Conservation (phyloP, 345 rosid species). For the Raphanus sativus region DNA sequence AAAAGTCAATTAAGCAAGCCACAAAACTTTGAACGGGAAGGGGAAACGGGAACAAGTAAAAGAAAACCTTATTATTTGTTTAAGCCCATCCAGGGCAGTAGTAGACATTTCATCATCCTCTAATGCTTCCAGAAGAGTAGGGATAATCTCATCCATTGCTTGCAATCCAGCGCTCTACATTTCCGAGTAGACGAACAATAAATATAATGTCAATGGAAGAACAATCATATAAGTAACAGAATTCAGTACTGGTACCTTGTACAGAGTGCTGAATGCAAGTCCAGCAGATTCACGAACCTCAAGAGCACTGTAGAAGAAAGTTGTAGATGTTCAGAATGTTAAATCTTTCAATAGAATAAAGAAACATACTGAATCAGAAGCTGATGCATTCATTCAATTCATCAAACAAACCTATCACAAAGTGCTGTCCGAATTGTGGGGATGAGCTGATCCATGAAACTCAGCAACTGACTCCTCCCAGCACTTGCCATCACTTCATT, state of each 20-base stretch:
- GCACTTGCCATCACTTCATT: slow-evolving; percentile 99
- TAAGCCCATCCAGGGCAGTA: slow-evolving; percentile 94
- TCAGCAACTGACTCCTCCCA: slow-evolving; percentile 82
- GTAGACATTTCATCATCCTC: slow-evolving; percentile 90
- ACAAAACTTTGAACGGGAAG: slow-evolving; percentile 9
- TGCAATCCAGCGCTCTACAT: slow-evolving; percentile 95
- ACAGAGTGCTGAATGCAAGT: slow-evolving; percentile 92
- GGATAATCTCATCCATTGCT: slow-evolving; percentile 99
- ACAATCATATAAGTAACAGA: slow-evolving; percentile 13
- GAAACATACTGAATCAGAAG: background rate
- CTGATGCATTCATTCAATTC: too few species aligned
- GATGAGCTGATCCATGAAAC: slow-evolving; percentile 94
- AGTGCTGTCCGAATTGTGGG: slow-evolving; percentile 93
- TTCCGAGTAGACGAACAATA: slow-evolving; percentile 2
- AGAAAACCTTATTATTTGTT: slow-evolving; percentile 81
- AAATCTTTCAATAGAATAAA: background rate
- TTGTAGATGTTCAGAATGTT: slow-evolving; percentile 4
- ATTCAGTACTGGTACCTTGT: slow-evolving; percentile 60
- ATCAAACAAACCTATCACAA: slow-evolving; percentile 73
- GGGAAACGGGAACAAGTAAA: slow-evolving; percentile 9
- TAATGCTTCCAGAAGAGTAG: slow-evolving; percentile 87
- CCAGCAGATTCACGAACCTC: slow-evolving; percentile 99
- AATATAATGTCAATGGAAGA: background rate
- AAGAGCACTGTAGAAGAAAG: slow-evolving; percentile 47
- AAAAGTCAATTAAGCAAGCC: slow-evolving; percentile 31